Evolutionary conservation across 352 stramenopile genomes (phyloP), one percentile per base, ranked within the genome.

Genomic region (Blastocystis sp.): DNA sequence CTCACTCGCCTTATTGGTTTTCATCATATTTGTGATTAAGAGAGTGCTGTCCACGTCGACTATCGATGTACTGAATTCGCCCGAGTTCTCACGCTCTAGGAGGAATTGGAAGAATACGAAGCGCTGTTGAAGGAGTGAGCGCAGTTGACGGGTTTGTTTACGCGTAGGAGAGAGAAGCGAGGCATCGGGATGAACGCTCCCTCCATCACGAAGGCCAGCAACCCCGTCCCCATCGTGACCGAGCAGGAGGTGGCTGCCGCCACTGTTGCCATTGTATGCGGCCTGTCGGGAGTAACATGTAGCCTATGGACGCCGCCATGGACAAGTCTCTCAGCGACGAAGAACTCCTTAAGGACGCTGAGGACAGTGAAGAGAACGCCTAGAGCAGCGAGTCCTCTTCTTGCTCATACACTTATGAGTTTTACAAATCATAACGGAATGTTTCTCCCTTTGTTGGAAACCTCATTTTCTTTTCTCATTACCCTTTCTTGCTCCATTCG

Each of bases 291-390:
- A 19, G 2, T 85, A 19, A 66, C 24, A 3, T 0, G 24, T 85
- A 85, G 74, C 29, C 29, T 19, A 55, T 29, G 33, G n/a, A 85
- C 59, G n/a, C 39, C 12, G 19, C 16, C 21, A 63, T 69, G 21
- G 55, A 69, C 35, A 69, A 69, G 35, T 69, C 55, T 13, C 26
- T 85, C 19, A 67, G 50, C 12, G 74, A 85, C 29, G 74, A 85
- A 50, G 74, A 85, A 24, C 33, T 85, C 31, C 45, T 85, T 31
- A 67, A 85, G 31, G 74, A 85, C 50, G 55, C 45, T 16, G 74
- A 85, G 35, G 74, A 85, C 51, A 85, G 74, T 85, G 74, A 85
- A 21, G 55, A 69, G 19, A 69, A 21, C 37, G 74, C n/a, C 19
- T 85, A 80, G 39, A 16, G n/a, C n/a, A n/a, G n/a, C 63, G 9